Conservation (phyloP, 352 stramenopile species). For the Phytopythium chamaehyphon region DNA sequence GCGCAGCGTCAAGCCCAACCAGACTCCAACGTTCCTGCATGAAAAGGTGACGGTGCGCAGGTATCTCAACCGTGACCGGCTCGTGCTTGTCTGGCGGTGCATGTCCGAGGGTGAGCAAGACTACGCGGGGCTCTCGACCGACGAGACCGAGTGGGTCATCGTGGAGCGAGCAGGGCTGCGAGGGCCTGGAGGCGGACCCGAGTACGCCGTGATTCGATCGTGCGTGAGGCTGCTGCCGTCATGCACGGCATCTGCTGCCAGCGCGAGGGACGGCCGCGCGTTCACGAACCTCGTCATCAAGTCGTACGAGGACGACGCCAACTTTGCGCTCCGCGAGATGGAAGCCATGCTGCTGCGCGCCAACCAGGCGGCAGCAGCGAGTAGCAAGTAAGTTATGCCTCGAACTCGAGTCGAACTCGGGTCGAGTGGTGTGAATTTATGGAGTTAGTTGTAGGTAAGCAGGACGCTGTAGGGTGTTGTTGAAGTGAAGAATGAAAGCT, state of each 20-base stretch:
- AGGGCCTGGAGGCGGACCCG: not conserved
- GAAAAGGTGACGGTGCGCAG: constrained; percentile 31
- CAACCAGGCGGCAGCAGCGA: not conserved
- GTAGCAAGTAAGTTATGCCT: no score
- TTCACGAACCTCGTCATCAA: constrained; percentile 28
- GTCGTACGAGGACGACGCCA: constrained; percentile 35
- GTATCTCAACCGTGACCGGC: constrained; percentile 24
- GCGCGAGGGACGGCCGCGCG: constrained; percentile 3
- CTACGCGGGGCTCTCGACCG: constrained; percentile 18
- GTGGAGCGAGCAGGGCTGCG: constrained; percentile 16
- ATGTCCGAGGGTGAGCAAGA: constrained; percentile 30
- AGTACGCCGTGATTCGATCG: constrained; percentile 19
- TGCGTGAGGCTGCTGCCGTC: constrained; percentile 24
- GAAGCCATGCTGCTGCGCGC: constrained; percentile 23
- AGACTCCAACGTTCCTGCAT: constrained; percentile 16
- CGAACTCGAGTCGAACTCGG: no score
- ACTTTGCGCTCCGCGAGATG: constrained; percentile 34
- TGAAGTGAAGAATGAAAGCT: no score
- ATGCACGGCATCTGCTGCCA: constrained; percentile 5
- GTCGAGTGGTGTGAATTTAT: no score
- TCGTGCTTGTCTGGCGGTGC: constrained; percentile 27
- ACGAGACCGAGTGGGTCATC: constrained; percentile 28
- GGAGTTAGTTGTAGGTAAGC: no score
- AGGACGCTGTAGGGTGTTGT: no score
- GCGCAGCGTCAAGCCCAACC: constrained; percentile 7